Base-by-base conservation (phyloP, 1,284 basidiomycete genomes). In the Cyathus olla region DNA sequence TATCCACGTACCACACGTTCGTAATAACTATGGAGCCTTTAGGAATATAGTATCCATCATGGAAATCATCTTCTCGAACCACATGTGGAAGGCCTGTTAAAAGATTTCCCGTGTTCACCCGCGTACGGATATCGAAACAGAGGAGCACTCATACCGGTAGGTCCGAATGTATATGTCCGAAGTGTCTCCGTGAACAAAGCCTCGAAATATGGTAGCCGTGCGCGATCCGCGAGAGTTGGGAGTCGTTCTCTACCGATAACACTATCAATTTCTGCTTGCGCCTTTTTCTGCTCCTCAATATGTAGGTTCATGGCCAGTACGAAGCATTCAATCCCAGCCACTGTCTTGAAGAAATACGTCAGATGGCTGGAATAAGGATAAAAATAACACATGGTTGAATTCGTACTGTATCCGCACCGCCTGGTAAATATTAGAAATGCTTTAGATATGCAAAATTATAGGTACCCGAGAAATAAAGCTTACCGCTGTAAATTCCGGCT, bases 1-100 rank as follows among this genome's bases (percentile, higher is more conserved):
- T 24, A 50, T 22, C 19, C 17, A 56, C 74, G 10, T 55, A 80
- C 81, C 77, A 78, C 29, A 79, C 3, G 56, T 84, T 82, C n/a
- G 76, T 35, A 2, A 84, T 56, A 3, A 83, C 61, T 21, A 79
- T 59, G 0, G 76, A 64, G n/a, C 76, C 78, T 57, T 82, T 80
- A 9, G 82, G 83, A 10, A 83, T 77, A 28, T 71, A 74, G 61
- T 75, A 80, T 2, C 79, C 82, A 11, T 75, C 59, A 26, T 84
- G 74, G 3, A 71, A 56, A 39, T 76, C 72, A 17, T 76, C 74
- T 53, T 71, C 68, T 2, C 56, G 61, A 1, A 66, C 54, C 15
- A 60, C 60, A 62, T 76, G 76, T 4, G 75, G 70, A 35, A 76
- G 60, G 19, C 74, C 76, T 76, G 48, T 26, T 26, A 26, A 6